Base-by-base conservation (phyloP, 176 grass and related monocot genomes). In the Oryza punctata region DNA sequence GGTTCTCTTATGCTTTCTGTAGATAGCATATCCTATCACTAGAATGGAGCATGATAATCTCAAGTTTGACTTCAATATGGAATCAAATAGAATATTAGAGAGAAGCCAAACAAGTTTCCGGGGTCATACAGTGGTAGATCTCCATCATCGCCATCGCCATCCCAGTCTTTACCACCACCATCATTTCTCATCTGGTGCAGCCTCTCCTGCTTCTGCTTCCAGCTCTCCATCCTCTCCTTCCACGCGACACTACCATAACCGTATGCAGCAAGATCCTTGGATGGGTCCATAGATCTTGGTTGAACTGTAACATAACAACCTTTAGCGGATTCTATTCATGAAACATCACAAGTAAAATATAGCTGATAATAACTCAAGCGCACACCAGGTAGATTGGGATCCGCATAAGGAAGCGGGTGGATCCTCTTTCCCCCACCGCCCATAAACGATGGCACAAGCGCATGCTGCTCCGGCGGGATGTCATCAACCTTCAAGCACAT, bases 181-280 rank as follows among this genome's bases (percentile, higher is more conserved):
- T 91, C 86, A 72, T 76, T 89, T n/a, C 90, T 87, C 28, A 29
- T 70, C 76, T 83, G 87, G 7, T 94, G 87, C 69, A 86, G 43
- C 73, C 91, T 94, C 21, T 95, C 93, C 77, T 95, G 93, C 85
- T 95, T 95, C 81, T 95, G 93, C 74, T 95, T 95, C 93, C 93
- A 95, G 74, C 79, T 87, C 67, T 95, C 93, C 93, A 95, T 92
- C 82, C 93, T 90, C 85, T 95, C 90, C 83, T 94, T 94, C 93
- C 93, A 94, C 61, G 93, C 93, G 12, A 94, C 93, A 65, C 93
- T 94, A 27, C 93, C 93, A 49, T 94, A 94, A 25, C 93, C 93
- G 26, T 94, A 94, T 23, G 93, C 90, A 49, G 84, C 93, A 15
- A 94, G 82, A 70, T 94, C 93, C 87, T 92, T 94, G 38, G 90